Percentiles rank a stretch among this genome's conserved stretches.
Evolutionary conservation across 495 filamentous ascomycete genomes (phyloP).

Genomic region (Poronia punctata): DNA sequence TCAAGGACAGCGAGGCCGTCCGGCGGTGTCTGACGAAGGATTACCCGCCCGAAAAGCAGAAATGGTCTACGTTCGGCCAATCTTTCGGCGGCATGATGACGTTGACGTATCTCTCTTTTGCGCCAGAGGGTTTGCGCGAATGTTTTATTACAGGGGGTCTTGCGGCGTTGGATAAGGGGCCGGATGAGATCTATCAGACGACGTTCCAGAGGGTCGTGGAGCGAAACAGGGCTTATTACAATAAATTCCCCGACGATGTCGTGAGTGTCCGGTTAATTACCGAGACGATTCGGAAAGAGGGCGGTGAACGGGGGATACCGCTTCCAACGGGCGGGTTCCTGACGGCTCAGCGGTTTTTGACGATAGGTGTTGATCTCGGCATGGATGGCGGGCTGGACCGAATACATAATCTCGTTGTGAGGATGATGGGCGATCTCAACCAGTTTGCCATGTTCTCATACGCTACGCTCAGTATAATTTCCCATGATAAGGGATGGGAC

Average conservation of each 20-base stretch:
- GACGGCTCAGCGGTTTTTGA: constrained; percentile 63
- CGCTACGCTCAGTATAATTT: constrained; percentile 60
- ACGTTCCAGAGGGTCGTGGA: constrained; percentile 57
- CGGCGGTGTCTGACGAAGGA: constrained; percentile 62
- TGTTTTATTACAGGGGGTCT: constrained; percentile 79
- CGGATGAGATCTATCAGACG: constrained; percentile 68
- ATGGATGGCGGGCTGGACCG: constrained; percentile 64
- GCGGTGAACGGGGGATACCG: constrained; percentile 37
- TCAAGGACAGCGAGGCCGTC: constrained; percentile 83
- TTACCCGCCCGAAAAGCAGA: constrained; percentile 61
- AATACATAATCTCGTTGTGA: constrained; percentile 64
- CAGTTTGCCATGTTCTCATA: constrained; percentile 65
- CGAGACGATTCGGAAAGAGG: constrained; percentile 47
- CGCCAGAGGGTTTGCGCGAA: constrained; percentile 70
- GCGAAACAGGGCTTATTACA: constrained; percentile 69
- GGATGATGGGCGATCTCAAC: constrained; percentile 60
- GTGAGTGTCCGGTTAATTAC: constrained; percentile 60
- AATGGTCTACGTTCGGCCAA: constrained; percentile 82
- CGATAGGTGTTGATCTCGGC: constrained; percentile 70
- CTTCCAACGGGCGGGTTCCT: constrained; percentile 63
- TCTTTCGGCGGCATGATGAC: constrained; percentile 87
- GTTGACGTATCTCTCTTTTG: constrained; percentile 73
- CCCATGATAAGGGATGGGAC: constrained; percentile 60
- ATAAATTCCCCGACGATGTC: constrained; percentile 81
- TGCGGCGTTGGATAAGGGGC: constrained; percentile 60